Evolutionary conservation across 164 flowering plant species (phyloP), one percentile per base, ranked within the genome.

Genomic region (Stephania yunnanensis): DNA sequence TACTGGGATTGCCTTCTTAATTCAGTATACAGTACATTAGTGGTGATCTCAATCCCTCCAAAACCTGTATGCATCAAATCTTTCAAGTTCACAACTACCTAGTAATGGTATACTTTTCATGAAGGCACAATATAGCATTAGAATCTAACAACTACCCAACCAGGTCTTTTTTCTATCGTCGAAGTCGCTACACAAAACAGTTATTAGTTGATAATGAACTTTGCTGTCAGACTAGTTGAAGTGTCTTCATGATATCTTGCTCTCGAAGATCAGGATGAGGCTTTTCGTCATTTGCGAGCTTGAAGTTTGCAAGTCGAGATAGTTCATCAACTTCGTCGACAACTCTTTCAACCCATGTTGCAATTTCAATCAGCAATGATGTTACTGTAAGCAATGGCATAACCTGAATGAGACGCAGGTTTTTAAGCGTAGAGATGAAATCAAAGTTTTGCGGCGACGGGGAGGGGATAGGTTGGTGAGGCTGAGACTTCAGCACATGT

Each of bases 331-430:
- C 91, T 25, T 73, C 82, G 0, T 78, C 73, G 9, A 78, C 84
- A 6, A 84, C 63, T 8, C 72, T 80, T 81, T 85, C 88, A 5
- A 88, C 78, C 82, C 92, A 87, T 63, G 84, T 74, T 17, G 88
- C 85, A 9, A 83, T 82, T 82, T 91, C 93, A n/a, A 83, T 82
- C 75, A 92, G 68, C 78, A 90, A 30, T 0, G 92, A 81, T 4
- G 86, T 86, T 10, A 83, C 45, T 8, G 93, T 87, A 22, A 85
- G 87, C 31, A 92, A 76, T 10, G 92, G 87, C 42, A 91, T 74
- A 45, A 88, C 76, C 68, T 84, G 89, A 73, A 83, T 73, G 67
- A 91, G 64, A 2, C 83, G 81, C 36, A 80, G 67, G 53, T 42
- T 6, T 7, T 31, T 71, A 8, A 75, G 53, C 5, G 68, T 72